Conservation (phyloP, 495 filamentous ascomycete species). For the Elaphomyces granulatus region DNA sequence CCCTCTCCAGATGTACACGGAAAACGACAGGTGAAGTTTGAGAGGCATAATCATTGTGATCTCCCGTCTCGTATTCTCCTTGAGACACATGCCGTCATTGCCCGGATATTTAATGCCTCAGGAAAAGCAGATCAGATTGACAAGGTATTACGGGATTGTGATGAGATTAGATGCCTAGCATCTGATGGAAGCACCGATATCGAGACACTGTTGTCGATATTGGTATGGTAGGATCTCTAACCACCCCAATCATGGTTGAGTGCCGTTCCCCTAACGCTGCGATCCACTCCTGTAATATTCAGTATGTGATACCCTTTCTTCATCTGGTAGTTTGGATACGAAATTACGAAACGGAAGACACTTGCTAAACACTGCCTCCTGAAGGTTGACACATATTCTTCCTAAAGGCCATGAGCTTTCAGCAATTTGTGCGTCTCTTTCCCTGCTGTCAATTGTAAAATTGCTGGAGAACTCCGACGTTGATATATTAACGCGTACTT, state of each 20-base stretch:
- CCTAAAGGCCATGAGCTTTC: slow-evolving; percentile 4
- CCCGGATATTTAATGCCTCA: not conserved
- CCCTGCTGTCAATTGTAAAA: no score
- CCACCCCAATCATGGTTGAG: slow-evolving; percentile 7
- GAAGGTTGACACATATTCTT: no score
- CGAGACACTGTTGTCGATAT: not conserved
- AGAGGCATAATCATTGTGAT: no score
- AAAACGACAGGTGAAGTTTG: no score
- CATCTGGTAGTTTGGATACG: no score
- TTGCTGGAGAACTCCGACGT: no score
- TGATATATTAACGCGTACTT: not conserved
- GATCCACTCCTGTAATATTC: slow-evolving; percentile 9
- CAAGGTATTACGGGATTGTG: not conserved
- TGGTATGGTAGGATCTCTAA: slow-evolving; percentile 8
- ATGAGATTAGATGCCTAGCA: not conserved
- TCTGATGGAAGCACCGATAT: not conserved
- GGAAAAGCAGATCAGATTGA: not conserved
- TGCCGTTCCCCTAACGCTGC: slow-evolving; percentile 5
- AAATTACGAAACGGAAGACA: no score
- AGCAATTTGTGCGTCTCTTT: slow-evolving; percentile 10
- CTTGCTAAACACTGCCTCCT: no score
- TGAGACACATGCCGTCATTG: not conserved
- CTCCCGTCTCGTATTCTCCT: no score
- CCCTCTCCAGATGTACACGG: no score
- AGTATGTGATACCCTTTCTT: slow-evolving; percentile 6